Conservation (phyloP, 202 grass and related monocot species). For the Dendrocalamus latiflorus region DNA sequence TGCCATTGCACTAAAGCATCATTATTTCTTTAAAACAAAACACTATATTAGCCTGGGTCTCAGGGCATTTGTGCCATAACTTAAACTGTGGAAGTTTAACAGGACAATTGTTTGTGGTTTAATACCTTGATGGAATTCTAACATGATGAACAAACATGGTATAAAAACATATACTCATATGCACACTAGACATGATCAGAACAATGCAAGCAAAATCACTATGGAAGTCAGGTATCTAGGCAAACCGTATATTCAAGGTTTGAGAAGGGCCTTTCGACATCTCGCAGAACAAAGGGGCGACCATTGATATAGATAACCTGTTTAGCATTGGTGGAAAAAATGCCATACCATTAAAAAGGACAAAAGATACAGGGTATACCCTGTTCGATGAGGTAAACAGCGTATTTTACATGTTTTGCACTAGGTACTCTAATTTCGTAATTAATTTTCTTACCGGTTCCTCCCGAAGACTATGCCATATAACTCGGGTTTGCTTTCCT, state of each 20-base stretch:
- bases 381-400: not conserved
- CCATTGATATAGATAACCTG: constrained; percentile 96
- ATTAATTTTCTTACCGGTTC: constrained; percentile 64
- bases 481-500: constrained; percentile 61
- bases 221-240: constrained; percentile 16
- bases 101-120: not conserved
- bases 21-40: constrained; percentile 22
- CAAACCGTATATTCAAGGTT: constrained; percentile 98
- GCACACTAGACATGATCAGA: not conserved
- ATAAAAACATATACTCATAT: not conserved
- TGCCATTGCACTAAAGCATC: not conserved
- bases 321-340: constrained; percentile 23
- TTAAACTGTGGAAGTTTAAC: not conserved
- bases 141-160: not conserved
- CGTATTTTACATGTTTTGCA: not conserved
- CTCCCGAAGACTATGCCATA: constrained; percentile 97
- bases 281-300: constrained; percentile 89
- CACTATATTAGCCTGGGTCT: not conserved
- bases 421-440: constrained; percentile 10
- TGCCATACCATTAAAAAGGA: constrained; percentile 12
- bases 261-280: constrained; percentile 96
- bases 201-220: constrained; percentile 11
- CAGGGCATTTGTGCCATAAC: constrained; percentile 1
- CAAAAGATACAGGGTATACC: constrained; percentile 19
- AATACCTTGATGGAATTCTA: not conserved